A percentile compares a stretch with the other conserved stretches of the same genome.
Evolutionary conservation across 192 early-diverging fungal species (phyloP).

Genomic region (Coemansia sp.): DNA sequence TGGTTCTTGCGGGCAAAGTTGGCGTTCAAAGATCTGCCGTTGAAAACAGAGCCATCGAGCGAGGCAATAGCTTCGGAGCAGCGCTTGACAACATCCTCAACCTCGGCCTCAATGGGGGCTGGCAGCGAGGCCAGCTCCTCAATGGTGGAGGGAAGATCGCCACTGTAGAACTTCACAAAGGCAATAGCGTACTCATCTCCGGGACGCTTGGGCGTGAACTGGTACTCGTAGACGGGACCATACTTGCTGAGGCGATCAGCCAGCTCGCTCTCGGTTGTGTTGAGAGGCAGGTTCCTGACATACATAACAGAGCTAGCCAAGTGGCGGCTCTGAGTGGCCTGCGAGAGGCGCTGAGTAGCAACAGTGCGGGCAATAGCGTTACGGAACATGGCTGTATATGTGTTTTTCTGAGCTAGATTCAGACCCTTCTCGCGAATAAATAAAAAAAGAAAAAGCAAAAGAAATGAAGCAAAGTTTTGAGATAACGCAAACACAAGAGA

Average conservation of each 20-base stretch:
- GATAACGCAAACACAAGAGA: background rate
- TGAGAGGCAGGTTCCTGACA: conserved; percentile 27
- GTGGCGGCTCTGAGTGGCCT: conserved; percentile 31
- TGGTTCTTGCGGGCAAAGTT: conserved; percentile 20
- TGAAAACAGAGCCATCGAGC: conserved; percentile 12
- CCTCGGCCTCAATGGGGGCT: conserved; percentile 17
- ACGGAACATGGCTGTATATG: conserved; percentile 33
- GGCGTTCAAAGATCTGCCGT: conserved; percentile 14
- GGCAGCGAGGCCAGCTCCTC: conserved; percentile 42
- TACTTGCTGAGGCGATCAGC: conserved; percentile 22
- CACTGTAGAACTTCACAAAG: conserved; percentile 42
- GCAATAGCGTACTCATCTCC: conserved; percentile 16
- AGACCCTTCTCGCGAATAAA: background rate
- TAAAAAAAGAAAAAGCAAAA: conserved; percentile 5
- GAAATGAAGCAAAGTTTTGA: background rate
- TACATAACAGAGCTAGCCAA: conserved; percentile 37
- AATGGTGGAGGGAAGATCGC: conserved; percentile 38
- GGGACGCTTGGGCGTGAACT: background rate
- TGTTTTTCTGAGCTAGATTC: conserved; percentile 10
- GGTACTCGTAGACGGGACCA: conserved; percentile 31
- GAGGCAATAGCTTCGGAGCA: conserved; percentile 21
- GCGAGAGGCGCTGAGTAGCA: conserved; percentile 15
- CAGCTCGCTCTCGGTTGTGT: conserved; percentile 20
- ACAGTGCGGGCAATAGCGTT: conserved; percentile 31
- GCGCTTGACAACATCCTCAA: conserved; percentile 19